Base-by-base conservation (phyloP, 495 filamentous ascomycete species). In the Penicillium ochrochloron region DNA sequence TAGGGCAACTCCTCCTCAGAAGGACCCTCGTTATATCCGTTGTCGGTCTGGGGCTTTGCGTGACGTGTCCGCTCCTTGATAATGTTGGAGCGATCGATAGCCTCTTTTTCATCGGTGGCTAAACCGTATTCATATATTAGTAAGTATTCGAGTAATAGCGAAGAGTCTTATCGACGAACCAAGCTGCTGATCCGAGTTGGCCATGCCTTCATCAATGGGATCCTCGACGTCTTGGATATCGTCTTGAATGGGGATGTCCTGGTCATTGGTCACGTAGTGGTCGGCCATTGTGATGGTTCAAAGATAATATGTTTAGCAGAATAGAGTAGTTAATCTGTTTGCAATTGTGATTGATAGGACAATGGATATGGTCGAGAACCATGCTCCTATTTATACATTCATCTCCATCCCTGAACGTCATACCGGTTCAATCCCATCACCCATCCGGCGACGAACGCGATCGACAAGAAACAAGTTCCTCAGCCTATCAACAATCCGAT, bases 1-100 rank as follows among this genome's bases (percentile, higher is more conserved):
- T 17, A 52, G 6, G 53, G 53, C 4, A 56, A 10, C 12, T 56
- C 33, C 6, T 56, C 53, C 33, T 56, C 53, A 3, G 53, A 37
- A 27, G 52, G 52, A 39, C 53, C 53, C 33, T 56, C 53, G 53
- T 56, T 56, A 31, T 56, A 56, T 21, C 53, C 53, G 17, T 56
- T 56, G 11, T 21, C n/a, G 5, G 53, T 56, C 53, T 56, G 53
- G 33, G 53, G 33, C 53, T 56, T 56, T 12, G 53, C 53, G 33
- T 56, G 53, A 56, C 53, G 53, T 25, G 53, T 56, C 1, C 53
- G 53, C n/a, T 56, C 53, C 5, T 37, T 15, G 29, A 56, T 56
- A 17, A 56, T 56, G 53, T 56, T 56, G 29, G 53, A 56, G 21
- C n/a, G 31, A 15, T 37, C 33, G 33, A 56, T 56, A 14, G 53